A percentile compares a stretch with the other conserved stretches of the same genome.
Evolutionary conservation across 495 filamentous ascomycete genomes (phyloP).

Genomic region (Tuber magnatum): DNA sequence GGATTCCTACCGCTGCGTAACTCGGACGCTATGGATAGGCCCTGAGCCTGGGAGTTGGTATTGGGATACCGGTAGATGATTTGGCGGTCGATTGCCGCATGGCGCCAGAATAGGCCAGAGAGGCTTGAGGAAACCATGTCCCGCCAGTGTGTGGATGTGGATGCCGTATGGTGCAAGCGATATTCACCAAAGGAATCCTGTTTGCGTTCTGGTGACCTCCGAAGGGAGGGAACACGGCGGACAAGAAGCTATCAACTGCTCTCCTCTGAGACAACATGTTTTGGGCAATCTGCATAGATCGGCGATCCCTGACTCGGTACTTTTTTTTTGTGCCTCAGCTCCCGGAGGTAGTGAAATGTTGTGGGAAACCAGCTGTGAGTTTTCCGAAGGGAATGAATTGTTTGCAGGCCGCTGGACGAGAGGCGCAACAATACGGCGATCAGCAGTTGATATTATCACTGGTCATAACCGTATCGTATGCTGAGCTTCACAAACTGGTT

Average conservation of each 20-base stretch:
- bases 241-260: not conserved
- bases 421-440: not conserved
- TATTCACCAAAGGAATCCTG: not conserved
- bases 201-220: not conserved
- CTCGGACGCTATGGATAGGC: not conserved
- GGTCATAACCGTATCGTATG: not conserved
- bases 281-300: slow-evolving; percentile 1
- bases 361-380: not conserved
- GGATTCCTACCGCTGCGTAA: not conserved
- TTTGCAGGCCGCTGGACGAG: not conserved
- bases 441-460: not conserved
- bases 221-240: not conserved
- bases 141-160: too few species aligned
- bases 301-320: not conserved
- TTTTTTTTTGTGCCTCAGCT: not conserved
- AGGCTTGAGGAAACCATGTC: not conserved
- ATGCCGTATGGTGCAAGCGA: not conserved
- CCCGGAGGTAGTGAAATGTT: not conserved
- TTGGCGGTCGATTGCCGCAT: not conserved
- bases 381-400: not conserved
- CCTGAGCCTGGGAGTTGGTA: not conserved
- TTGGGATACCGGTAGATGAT: not conserved
- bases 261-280: not conserved
- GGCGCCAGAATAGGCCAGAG: not conserved
- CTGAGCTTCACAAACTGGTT: not conserved